Conservation (phyloP, 306 rosid species). For the Aeschynomene evenia region DNA sequence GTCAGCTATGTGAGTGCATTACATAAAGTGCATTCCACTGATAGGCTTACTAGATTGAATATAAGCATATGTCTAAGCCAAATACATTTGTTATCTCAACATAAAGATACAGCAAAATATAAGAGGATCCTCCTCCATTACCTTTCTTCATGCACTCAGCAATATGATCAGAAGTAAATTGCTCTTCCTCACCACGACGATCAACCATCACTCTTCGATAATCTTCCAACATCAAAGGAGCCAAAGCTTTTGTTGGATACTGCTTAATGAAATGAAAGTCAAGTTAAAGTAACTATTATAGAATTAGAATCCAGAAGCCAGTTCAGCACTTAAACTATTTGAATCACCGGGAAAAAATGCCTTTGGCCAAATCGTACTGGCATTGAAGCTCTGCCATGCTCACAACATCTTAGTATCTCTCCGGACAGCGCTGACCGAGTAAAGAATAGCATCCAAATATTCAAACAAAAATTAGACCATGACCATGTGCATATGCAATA, state of each 20-base stretch:
- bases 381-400: neutral
- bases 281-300: constrained; percentile 6
- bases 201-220: constrained; percentile 86
- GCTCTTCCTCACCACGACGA: constrained; percentile 90
- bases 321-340: constrained; percentile 1
- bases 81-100: neutral
- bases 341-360: neutral
- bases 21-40: neutral
- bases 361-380: neutral
- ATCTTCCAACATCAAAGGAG: constrained; percentile 92
- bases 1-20: neutral
- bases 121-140: constrained; percentile 26
- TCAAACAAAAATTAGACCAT: neutral
- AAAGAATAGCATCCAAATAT: neutral
- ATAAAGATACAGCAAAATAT: neutral
- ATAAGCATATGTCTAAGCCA: neutral
- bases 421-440: neutral
- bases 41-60: neutral
- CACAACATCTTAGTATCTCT: neutral
- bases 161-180: constrained; percentile 67
- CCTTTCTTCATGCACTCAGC: constrained; percentile 85
- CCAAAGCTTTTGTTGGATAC: constrained; percentile 94
- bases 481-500: constrained; percentile 6
- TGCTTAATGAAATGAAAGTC: constrained; percentile 33
- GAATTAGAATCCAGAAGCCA: constrained; percentile 1